Evolutionary conservation across 345 rosid genomes (phyloP).

Genomic region (Arabidopsis suecica): DNA sequence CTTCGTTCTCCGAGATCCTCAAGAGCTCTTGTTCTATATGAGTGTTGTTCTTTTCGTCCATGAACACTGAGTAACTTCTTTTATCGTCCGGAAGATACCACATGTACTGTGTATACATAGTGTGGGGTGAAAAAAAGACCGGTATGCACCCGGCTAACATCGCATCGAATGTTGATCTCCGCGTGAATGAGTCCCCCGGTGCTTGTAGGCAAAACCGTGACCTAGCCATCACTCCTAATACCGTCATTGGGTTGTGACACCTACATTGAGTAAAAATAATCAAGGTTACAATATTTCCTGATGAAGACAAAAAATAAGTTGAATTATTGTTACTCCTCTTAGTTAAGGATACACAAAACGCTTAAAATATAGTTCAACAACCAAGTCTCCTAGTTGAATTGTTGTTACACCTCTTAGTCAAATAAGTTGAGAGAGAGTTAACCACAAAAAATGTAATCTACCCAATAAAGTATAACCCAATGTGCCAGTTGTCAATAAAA

Average conservation of each 20-base stretch:
- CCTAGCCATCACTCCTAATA: conserved; percentile 38
- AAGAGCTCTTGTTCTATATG: conserved; percentile 4
- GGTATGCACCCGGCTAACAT: conserved; percentile 14
- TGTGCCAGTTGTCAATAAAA: conserved; percentile 25
- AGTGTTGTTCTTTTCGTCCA: neutral
- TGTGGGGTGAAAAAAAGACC: conserved; percentile 10
- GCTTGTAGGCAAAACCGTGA: conserved; percentile 55
- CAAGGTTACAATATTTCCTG: neutral
- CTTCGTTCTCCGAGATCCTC: neutral
- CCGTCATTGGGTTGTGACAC: conserved; percentile 32
- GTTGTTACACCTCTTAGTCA: conserved; percentile 2
- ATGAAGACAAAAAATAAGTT: neutral
- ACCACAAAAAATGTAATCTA: conserved; percentile 22
- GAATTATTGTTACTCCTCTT: too few species aligned
- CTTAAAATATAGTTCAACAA: neutral
- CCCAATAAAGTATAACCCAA: conserved; percentile 4
- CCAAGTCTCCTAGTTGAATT: neutral
- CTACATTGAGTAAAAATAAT: conserved; percentile 17
- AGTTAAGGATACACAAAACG: neutral
- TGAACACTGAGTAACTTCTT: conserved; percentile 13
- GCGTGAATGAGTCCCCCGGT: conserved; percentile 8
- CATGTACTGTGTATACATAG: conserved; percentile 21
- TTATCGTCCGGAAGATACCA: conserved; percentile 19
- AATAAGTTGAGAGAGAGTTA: neutral
- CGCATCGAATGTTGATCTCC: conserved; percentile 10